Percentiles rank a stretch among this genome's conserved stretches.
These are phyloP conservation scores for Haplographium delicatum DNA, from an alignment of 495 filamentous ascomycete species.

Conservation along the genomic window DNA sequence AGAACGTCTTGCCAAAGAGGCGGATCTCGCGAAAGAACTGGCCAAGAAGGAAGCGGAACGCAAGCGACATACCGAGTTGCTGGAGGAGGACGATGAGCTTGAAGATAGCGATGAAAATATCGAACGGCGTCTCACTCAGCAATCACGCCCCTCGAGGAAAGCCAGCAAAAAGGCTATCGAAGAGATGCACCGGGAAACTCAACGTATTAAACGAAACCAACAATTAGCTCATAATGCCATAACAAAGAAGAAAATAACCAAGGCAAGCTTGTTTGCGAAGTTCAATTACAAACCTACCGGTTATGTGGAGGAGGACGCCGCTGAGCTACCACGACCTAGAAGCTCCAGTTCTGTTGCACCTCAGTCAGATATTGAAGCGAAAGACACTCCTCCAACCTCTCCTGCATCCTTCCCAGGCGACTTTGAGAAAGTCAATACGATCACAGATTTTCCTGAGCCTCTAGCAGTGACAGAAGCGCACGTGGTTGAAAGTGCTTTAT, in stretches of 20 bases:
- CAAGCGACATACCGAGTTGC: constrained; percentile 24
- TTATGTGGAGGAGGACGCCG: constrained; percentile 15
- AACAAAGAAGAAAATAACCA: constrained; percentile 89
- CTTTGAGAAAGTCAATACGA: constrained; percentile 2
- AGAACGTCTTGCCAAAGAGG: constrained; percentile 62
- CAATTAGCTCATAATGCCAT: constrained; percentile 86
- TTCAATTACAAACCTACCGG: constrained; percentile 63
- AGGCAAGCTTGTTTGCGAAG: constrained; percentile 73
- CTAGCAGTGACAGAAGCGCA: no score
- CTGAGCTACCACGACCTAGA: constrained; percentile 37
- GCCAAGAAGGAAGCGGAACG: constrained; percentile 46
- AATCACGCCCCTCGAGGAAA: constrained; percentile 67
- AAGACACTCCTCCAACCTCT: constrained; percentile 50
- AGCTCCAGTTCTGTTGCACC: constrained; percentile 31
- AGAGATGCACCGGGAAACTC: constrained; percentile 90
- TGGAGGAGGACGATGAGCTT: constrained; percentile 40
- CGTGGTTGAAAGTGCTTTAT: background rate
- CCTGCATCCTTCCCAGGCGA: constrained; percentile 31
- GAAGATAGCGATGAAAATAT: constrained; percentile 51
- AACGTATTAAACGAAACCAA: constrained; percentile 82
- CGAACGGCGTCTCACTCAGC: constrained; percentile 55
- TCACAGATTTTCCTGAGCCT: background rate
- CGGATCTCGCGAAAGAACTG: constrained; percentile 42
- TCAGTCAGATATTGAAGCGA: constrained; percentile 40
- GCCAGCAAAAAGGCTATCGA: constrained; percentile 96